phyloP scores from a whole-genome alignment of 257 asterid species.

The Petunia axillaris region DNA sequence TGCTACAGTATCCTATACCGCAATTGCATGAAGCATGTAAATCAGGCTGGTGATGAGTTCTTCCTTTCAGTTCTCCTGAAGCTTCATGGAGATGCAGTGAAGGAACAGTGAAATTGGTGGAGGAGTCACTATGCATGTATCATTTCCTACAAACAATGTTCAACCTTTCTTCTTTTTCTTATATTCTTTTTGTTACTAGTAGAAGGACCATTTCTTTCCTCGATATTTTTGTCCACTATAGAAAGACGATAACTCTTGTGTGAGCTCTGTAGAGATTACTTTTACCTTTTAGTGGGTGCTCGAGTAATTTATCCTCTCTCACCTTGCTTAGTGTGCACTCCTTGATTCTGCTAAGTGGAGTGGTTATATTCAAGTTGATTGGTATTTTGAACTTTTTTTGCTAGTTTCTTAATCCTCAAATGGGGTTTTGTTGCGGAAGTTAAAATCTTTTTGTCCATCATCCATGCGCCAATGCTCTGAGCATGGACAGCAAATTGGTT shows the following conservation, averaged over 20 bases:
- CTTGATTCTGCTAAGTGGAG: background rate
- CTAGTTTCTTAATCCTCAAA: background rate
- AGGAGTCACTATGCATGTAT: slow-evolving; percentile 17
- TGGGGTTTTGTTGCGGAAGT: background rate
- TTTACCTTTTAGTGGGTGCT: slow-evolving; percentile 15
- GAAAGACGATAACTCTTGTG: slow-evolving; percentile 15
- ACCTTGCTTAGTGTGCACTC: slow-evolving; percentile 5
- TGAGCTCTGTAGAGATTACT: slow-evolving; percentile 31
- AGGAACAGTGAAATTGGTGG: background rate
- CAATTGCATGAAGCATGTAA: slow-evolving; percentile 26
- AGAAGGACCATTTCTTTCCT: slow-evolving; percentile 28
- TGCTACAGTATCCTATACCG: background rate
- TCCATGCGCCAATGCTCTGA: too few relatives aligned
- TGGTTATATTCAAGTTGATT: background rate
- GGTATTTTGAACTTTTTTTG: background rate
- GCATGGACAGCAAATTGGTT: too few relatives aligned
- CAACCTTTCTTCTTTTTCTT: background rate
- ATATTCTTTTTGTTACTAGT: slow-evolving; percentile 17
- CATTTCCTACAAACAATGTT: slow-evolving; percentile 1
- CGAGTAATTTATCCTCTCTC: background rate
- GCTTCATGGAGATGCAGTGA: background rate
- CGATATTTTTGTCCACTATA: slow-evolving; percentile 6
- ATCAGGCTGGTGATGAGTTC: slow-evolving; percentile 24
- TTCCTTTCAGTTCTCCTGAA: slow-evolving; percentile 14
- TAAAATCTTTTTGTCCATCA: too few relatives aligned